Conservation (phyloP, 768 basidiomycete genomes). For the Cubamyces lactineus region DNA sequence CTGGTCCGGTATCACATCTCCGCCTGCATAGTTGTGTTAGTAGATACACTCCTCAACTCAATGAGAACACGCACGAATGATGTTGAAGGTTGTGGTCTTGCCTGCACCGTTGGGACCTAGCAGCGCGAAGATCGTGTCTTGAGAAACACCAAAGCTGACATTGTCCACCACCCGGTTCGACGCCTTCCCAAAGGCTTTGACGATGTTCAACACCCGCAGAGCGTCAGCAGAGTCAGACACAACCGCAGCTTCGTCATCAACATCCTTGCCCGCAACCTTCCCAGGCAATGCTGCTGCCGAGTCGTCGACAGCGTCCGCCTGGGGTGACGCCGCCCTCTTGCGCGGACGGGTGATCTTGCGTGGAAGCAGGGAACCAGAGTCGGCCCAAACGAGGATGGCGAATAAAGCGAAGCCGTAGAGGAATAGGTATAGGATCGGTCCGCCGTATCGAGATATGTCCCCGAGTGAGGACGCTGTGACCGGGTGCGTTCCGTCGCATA, state of each 20-base stretch:
- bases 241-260: conserved; percentile 53
- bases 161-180: conserved; percentile 67
- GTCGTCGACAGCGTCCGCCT: not conserved
- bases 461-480: conserved; percentile 54
- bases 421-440: conserved; percentile 76
- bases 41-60: not conserved
- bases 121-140: conserved; percentile 68
- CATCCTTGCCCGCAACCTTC: conserved; percentile 44
- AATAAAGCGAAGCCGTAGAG: conserved; percentile 61
- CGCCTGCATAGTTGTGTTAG: conserved; percentile 47
- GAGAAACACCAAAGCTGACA: conserved; percentile 67
- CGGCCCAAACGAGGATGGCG: conserved; percentile 67
- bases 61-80: conserved; percentile 60
- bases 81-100: conserved; percentile 81
- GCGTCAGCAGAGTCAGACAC: conserved; percentile 55
- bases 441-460: conserved; percentile 63
- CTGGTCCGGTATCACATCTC: conserved; percentile 64
- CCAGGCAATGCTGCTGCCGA: not conserved
- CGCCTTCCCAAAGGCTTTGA: conserved; percentile 54
- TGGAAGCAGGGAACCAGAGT: conserved; percentile 63
- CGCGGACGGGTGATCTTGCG: conserved; percentile 33
- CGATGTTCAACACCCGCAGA: conserved; percentile 63
- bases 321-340: conserved; percentile 1
- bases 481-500: conserved; percentile 59
- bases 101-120: conserved; percentile 86